Conservation (phyloP, 2,329 filamentous ascomycete species). For the Cercospora nicotianae region DNA sequence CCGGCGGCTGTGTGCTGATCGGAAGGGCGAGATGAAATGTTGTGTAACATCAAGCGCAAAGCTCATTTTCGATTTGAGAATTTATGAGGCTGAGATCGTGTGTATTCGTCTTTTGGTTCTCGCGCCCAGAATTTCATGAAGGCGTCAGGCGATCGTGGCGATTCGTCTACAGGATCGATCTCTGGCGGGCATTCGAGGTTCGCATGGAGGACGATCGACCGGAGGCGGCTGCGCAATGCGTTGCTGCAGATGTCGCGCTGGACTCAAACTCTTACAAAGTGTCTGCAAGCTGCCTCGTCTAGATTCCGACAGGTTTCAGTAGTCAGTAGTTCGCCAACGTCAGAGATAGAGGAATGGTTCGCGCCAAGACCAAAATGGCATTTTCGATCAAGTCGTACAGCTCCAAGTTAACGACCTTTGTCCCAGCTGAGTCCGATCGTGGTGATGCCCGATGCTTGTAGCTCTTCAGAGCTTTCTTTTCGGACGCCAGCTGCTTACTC, state of each 20-base stretch:
- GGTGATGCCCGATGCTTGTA: neutral
- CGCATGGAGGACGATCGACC: neutral
- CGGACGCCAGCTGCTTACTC: neutral
- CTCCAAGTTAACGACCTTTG: neutral
- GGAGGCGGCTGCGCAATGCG: neutral
- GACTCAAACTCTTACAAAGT: neutral
- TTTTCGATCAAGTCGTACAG: neutral
- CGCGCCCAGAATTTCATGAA: too few relatives aligned
- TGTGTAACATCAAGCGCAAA: neutral
- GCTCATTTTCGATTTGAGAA: neutral
- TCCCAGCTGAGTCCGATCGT: neutral
- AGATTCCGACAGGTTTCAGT: neutral
- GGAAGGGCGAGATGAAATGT: neutral
- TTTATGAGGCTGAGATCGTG: too few relatives aligned
- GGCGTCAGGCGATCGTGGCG: too few relatives aligned
- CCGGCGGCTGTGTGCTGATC: neutral
- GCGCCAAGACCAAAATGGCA: neutral
- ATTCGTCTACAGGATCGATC: neutral
- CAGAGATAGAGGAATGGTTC: neutral
- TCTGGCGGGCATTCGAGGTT: neutral
- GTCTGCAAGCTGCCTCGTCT: neutral
- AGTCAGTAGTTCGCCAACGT: neutral
- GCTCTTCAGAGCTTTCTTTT: neutral
- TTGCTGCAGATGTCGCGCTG: too few relatives aligned
- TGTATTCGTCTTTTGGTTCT: neutral